Percentiles rank a stretch among this genome's conserved stretches.
phyloP scores from a whole-genome alignment of 1,139 yeast species.

The Keqinozyma sinolaborantium region DNA sequence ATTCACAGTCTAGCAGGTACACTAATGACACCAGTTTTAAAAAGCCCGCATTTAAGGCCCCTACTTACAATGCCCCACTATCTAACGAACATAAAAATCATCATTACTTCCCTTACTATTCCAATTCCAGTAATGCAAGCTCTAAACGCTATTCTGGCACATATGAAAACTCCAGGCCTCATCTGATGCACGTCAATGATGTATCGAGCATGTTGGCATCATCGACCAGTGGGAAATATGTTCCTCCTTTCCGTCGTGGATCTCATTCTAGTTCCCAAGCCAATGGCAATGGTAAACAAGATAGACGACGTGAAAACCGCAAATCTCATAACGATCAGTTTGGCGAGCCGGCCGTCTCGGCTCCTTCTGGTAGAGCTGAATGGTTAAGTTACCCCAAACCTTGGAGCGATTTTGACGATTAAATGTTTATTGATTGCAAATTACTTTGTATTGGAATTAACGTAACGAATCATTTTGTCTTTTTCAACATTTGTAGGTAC shows the following conservation, averaged over 20 bases:
- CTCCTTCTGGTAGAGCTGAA: constrained; percentile 30
- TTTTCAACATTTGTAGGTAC: neutral
- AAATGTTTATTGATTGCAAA: neutral
- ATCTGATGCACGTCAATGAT: constrained; percentile 5
- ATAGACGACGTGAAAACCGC: constrained; percentile 5
- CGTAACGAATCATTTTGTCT: neutral
- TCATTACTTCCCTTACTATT: constrained; percentile 2
- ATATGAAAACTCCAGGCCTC: neutral
- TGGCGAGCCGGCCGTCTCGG: constrained; percentile 14
- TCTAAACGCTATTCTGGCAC: neutral
- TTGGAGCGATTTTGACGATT: constrained; percentile 32
- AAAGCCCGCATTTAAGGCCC: constrained; percentile 9
- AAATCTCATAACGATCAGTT: constrained; percentile 3
- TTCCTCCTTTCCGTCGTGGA: constrained; percentile 68
- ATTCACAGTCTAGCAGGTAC: constrained; percentile 2
- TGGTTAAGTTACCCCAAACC: constrained; percentile 37
- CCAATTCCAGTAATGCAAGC: neutral
- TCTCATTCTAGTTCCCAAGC: constrained; percentile 20
- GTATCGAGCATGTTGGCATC: constrained; percentile 8
- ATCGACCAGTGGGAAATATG: constrained; percentile 49
- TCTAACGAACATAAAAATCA: constrained; percentile 4
- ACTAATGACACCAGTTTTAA: constrained; percentile 3
- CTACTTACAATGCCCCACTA: constrained; percentile 13
- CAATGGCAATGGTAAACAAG: constrained; percentile 4
- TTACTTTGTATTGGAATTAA: neutral